Percentiles rank a stretch among this genome's conserved stretches.
phyloP scores from a whole-genome alignment of 495 filamentous ascomycete species.

The Ramalina peruviana region DNA sequence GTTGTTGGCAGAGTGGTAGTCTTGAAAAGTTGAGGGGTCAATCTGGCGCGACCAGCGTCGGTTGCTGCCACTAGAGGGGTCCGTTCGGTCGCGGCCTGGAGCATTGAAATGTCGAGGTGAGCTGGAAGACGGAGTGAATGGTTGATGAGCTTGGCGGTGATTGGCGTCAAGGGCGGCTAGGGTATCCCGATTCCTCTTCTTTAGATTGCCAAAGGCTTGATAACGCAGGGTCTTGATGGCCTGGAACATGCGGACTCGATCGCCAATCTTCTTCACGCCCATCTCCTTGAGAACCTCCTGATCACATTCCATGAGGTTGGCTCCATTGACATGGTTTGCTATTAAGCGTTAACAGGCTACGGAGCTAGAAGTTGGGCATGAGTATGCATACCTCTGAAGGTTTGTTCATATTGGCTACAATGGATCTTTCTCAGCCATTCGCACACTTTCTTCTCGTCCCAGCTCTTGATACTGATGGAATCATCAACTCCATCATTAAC shows the following conservation, averaged over 20 bases:
- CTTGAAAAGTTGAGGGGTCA: conserved; percentile 23
- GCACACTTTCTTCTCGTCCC: conserved; percentile 85
- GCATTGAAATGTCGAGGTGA: conserved; percentile 46
- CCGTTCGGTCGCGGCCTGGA: conserved; percentile 19
- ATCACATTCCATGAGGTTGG: conserved; percentile 92
- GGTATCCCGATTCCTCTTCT: conserved; percentile 62
- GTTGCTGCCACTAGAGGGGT: conserved; percentile 41
- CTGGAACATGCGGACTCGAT: conserved; percentile 86
- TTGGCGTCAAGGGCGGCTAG: conserved; percentile 26
- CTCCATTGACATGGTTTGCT: conserved; percentile 92
- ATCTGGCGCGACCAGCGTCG: conserved; percentile 66
- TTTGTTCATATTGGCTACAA: conserved; percentile 78
- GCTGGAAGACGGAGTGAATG: conserved; percentile 50
- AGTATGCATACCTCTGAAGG: conserved; percentile 57
- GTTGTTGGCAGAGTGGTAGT: conserved; percentile 12
- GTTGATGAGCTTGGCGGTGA: conserved; percentile 17
- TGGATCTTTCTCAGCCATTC: conserved; percentile 84
- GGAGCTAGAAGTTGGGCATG: neutral
- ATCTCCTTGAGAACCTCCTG: conserved; percentile 94
- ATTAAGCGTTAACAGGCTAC: conserved; percentile 2
- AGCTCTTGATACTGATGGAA: conserved; percentile 20
- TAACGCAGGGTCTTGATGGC: conserved; percentile 86
- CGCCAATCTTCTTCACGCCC: conserved; percentile 95
- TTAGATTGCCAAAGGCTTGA: conserved; percentile 68
- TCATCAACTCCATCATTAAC: conserved; percentile 34